A percentile compares a stretch with the other conserved stretches of the same genome.
Evolutionary conservation across 306 rosid species (phyloP).

Genomic region (Rubus idaeus): DNA sequence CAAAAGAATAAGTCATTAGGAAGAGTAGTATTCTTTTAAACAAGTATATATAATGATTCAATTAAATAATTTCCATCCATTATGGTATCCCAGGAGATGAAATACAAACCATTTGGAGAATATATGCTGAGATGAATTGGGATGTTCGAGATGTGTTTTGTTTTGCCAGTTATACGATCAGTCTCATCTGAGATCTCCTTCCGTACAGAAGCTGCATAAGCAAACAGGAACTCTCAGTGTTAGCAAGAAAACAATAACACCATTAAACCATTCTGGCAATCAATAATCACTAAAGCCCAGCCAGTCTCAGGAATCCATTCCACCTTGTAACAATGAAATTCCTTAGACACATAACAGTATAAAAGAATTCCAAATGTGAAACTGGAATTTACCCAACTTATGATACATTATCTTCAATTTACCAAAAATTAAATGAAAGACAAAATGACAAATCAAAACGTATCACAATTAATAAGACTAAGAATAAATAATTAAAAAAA

Average conservation of each 20-base stretch:
- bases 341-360: neutral
- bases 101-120: slow-evolving; percentile 88
- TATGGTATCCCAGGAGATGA: slow-evolving; percentile 17
- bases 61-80: slow-evolving; percentile 16
- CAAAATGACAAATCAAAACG: too few species aligned
- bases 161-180: slow-evolving; percentile 92
- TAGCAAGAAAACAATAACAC: neutral
- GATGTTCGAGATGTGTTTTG: slow-evolving; percentile 82
- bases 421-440: neutral
- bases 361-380: neutral
- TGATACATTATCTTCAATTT: neutral
- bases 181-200: slow-evolving; percentile 97
- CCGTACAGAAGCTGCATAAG: slow-evolving; percentile 75
- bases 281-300: neutral
- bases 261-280: neutral
- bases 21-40: neutral
- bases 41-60: neutral
- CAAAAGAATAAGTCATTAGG: slow-evolving; percentile 5
- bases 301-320: neutral
- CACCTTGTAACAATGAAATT: neutral
- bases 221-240: slow-evolving; percentile 14
- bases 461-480: too few species aligned
- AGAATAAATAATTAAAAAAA: too few species aligned
- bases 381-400: neutral
- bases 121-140: slow-evolving; percentile 98